A percentile compares a stretch with the other conserved stretches of the same genome.
These are phyloP conservation scores for Cercospora sojina DNA, from an alignment of 2,329 filamentous ascomycete species.

Conservation along the genomic window DNA sequence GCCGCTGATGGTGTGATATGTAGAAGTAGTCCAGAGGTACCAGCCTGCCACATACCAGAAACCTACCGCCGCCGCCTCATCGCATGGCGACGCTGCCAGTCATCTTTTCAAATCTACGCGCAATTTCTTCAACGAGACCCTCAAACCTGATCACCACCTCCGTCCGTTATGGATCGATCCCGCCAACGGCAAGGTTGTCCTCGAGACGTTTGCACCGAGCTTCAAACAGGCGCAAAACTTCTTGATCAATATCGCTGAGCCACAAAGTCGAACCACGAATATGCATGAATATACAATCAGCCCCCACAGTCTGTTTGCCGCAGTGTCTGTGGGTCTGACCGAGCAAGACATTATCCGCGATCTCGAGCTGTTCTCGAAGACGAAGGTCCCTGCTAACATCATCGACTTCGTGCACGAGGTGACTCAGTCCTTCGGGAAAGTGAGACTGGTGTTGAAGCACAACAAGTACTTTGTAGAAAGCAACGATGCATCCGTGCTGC, in stretches of 20 bases:
- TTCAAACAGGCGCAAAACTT: conserved; percentile 89
- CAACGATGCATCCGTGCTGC: conserved; percentile 79
- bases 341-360: conserved; percentile 87
- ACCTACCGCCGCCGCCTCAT: conserved; percentile 36
- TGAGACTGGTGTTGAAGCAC: conserved; percentile 90
- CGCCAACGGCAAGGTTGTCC: conserved; percentile 77
- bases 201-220: conserved; percentile 90
- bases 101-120: conserved; percentile 56
- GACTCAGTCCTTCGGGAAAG: conserved; percentile 89
- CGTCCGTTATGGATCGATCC: conserved; percentile 94
- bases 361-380: conserved; percentile 85
- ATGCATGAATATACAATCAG: conserved; percentile 94
- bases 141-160: conserved; percentile 87
- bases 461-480: conserved; percentile 95
- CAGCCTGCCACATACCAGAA: conserved; percentile 53
- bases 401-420: conserved; percentile 76
- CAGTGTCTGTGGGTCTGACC: conserved; percentile 88
- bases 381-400: conserved; percentile 77
- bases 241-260: conserved; percentile 92
- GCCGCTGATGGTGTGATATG: conserved; percentile 28
- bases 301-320: conserved; percentile 89
- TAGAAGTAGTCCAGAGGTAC: conserved; percentile 52
- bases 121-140: conserved; percentile 77
- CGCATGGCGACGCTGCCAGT: conserved; percentile 55
- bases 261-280: conserved; percentile 81